Conservation (phyloP, 345 rosid species). For the Lepidium didymum region DNA sequence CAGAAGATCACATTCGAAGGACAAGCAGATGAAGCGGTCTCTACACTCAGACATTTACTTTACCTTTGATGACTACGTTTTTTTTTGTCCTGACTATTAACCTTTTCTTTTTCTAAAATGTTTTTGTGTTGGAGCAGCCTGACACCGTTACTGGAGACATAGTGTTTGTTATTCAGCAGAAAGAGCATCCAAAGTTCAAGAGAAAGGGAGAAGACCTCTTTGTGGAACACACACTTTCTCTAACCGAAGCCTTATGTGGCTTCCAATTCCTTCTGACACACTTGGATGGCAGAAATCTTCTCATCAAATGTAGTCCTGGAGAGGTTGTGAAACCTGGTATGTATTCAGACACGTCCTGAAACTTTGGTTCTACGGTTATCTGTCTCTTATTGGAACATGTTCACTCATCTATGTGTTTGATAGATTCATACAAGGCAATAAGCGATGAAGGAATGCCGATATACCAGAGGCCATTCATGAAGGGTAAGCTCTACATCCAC, state of each 20-base stretch:
- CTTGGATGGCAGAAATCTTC: constrained; percentile 67
- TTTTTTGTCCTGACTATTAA: neutral
- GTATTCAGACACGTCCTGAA: neutral
- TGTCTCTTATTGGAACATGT: neutral
- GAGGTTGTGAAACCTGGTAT: constrained; percentile 70
- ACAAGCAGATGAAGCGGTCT: constrained; percentile 77
- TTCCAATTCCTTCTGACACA: constrained; percentile 64
- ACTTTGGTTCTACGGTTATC: neutral
- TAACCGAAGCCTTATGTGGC: constrained; percentile 72
- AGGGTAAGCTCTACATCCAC: constrained; percentile 62
- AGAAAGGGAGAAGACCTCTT: constrained; percentile 70
- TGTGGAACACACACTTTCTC: constrained; percentile 63
- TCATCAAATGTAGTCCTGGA: constrained; percentile 67
- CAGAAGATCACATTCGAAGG: constrained; percentile 67
- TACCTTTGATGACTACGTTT: neutral
- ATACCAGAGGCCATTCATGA: constrained; percentile 68
- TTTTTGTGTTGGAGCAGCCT: constrained; percentile 37
- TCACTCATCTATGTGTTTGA: neutral
- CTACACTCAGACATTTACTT: neutral
- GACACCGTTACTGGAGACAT: constrained; percentile 69
- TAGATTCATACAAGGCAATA: constrained; percentile 62
- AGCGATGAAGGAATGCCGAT: constrained; percentile 79
- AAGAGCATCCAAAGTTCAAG: constrained; percentile 61
- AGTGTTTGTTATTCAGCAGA: constrained; percentile 63
- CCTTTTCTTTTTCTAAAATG: neutral